These are phyloP conservation scores for Mediolabrus comicus DNA, from an alignment of 108 stramenopile genomes.

Conservation along the genomic window DNA sequence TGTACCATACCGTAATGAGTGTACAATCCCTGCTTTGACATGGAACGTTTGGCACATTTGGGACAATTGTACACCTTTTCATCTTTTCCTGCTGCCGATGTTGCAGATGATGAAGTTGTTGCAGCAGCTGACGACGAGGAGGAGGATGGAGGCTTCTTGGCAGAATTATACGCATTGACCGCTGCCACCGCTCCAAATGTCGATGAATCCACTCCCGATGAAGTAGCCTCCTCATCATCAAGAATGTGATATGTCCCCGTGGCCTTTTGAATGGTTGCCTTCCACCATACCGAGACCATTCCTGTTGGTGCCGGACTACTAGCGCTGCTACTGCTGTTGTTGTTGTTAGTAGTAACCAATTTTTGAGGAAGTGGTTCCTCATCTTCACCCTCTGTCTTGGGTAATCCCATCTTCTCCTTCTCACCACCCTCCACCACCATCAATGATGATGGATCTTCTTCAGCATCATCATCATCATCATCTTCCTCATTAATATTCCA, in stretches of 20 bases:
- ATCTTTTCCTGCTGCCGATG: background rate
- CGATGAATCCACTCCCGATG: background rate
- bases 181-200: no score
- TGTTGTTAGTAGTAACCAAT: background rate
- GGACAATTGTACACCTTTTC: background rate
- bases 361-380: background rate
- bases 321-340: background rate
- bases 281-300: slow-evolving; percentile 30
- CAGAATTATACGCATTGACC: no score
- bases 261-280: slow-evolving; percentile 13
- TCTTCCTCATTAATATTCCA: slow-evolving; percentile 22
- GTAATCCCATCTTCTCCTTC: background rate
- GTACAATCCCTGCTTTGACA: background rate
- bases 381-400: background rate
- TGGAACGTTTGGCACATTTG: background rate
- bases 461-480: background rate
- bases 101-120: background rate
- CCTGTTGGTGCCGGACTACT: background rate
- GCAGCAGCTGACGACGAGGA: background rate
- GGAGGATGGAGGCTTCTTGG: background rate
- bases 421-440: background rate
- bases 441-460: background rate
- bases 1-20: background rate
- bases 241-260: slow-evolving; percentile 11
- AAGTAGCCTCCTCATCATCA: slow-evolving; percentile 3